A percentile compares a stretch with the other conserved stretches of the same genome.
Conservation (phyloP, 495 filamentous ascomycete genomes). For the Trichoderma virens region DNA sequence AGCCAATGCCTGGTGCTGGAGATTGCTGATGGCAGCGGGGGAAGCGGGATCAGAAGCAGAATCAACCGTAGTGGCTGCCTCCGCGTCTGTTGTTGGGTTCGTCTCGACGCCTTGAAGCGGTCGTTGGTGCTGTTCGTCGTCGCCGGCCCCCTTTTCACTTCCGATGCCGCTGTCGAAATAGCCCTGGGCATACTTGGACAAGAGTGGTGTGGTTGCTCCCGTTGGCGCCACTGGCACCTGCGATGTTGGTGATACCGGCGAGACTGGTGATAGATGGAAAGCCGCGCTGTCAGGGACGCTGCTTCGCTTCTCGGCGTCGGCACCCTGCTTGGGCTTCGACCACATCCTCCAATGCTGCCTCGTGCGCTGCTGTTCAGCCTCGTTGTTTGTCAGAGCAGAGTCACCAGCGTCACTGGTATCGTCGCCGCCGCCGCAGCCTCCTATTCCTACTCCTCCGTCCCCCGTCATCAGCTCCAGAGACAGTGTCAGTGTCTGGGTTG, state of each 20-base stretch:
- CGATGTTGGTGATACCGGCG: not conserved
- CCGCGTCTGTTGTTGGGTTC: not conserved
- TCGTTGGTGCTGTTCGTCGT: not conserved
- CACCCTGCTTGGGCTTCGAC: not conserved
- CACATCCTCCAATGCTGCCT: not conserved
- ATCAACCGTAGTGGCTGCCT: not conserved
- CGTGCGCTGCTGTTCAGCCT: not conserved
- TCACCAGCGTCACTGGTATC: not conserved
- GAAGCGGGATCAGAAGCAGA: not conserved
- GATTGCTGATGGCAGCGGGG: too few relatives aligned
- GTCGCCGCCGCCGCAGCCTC: not conserved
- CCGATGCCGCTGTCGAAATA: not conserved
- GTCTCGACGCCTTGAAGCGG: not conserved
- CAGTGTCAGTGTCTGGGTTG: not conserved
- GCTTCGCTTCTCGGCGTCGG: not conserved
- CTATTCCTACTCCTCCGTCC: not conserved
- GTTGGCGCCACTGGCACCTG: not conserved
- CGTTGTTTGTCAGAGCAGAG: not conserved
- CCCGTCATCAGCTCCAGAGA: conserved; percentile 1
- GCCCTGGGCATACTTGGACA: not conserved
- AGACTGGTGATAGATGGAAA: not conserved
- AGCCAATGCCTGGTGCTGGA: not conserved
- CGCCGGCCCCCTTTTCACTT: not conserved
- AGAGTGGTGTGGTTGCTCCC: not conserved
- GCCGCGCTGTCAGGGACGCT: not conserved